Conservation (phyloP, 345 rosid species). For the Jatropha curcas region DNA sequence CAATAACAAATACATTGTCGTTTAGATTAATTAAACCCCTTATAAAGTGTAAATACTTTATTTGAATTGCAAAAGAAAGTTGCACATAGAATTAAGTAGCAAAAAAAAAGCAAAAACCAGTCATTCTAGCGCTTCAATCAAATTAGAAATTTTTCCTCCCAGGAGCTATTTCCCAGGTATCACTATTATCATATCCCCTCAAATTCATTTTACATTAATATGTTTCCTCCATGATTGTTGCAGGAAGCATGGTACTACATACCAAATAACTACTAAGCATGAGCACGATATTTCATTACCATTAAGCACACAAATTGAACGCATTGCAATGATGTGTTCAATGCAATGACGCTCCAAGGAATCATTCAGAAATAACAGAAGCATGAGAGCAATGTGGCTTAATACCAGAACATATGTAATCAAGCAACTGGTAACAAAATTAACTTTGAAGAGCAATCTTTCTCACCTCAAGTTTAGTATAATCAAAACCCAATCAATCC, state of each 20-base stretch:
- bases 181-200: too few species aligned
- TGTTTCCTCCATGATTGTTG: too few species aligned
- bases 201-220: too few species aligned
- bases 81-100: not conserved
- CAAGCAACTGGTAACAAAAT: not conserved
- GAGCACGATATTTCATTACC: too few species aligned
- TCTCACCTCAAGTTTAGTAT: not conserved
- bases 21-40: not conserved
- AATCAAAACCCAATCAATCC: not conserved
- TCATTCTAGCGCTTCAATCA: not conserved
- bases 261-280: too few species aligned
- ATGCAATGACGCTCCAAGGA: not conserved
- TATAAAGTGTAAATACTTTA: too few species aligned
- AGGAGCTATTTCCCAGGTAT: too few species aligned
- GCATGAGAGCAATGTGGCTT: not conserved
- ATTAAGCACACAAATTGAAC: not conserved
- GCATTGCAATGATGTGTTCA: too few species aligned
- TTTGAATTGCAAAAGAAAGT: not conserved
- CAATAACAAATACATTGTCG: conserved; percentile 6
- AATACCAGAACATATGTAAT: not conserved
- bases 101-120: conserved; percentile 8
- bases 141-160: too few species aligned
- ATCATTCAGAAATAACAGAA: not conserved
- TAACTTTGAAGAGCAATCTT: not conserved
- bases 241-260: too few species aligned